Evolutionary conservation across 2,329 filamentous ascomycete genomes (phyloP).

Genomic region (Xylariomycetidae sp.): DNA sequence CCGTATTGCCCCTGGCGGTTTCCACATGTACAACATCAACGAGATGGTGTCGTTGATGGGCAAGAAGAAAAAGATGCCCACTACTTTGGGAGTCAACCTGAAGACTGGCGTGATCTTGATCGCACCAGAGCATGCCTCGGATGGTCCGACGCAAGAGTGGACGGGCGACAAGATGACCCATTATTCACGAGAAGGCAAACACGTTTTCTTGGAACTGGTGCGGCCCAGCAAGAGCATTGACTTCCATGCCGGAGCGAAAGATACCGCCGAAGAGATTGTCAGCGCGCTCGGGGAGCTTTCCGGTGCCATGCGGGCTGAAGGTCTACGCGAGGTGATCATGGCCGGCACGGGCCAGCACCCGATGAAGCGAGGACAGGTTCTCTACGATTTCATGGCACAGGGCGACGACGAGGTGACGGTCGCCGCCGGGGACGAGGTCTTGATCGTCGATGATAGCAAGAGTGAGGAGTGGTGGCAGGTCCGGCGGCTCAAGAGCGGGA

Average conservation of each 20-base stretch:
- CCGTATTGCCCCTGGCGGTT: slow-evolving; percentile 66
- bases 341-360: slow-evolving; percentile 62
- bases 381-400: slow-evolving; percentile 96
- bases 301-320: slow-evolving; percentile 76
- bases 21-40: slow-evolving; percentile 93
- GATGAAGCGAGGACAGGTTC: slow-evolving; percentile 76
- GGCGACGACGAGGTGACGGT: slow-evolving; percentile 96
- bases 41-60: slow-evolving; percentile 97
- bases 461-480: slow-evolving; percentile 99
- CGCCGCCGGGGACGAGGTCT: slow-evolving; percentile 79
- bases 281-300: slow-evolving; percentile 81
- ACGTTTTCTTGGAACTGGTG: slow-evolving; percentile 91
- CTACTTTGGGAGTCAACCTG: slow-evolving; percentile 90
- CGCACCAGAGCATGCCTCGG: slow-evolving; percentile 74
- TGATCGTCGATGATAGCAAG: slow-evolving; percentile 81
- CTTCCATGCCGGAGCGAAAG: slow-evolving; percentile 94
- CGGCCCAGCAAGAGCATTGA: slow-evolving; percentile 91
- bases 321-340: slow-evolving; percentile 77
- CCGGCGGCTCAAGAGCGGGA: slow-evolving; percentile 79
- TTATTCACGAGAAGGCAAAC: slow-evolving; percentile 96
- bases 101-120: slow-evolving; percentile 85
- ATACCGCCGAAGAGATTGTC: slow-evolving; percentile 92
- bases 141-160: slow-evolving; percentile 88
- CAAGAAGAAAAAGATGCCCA: slow-evolving; percentile 96
- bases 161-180: slow-evolving; percentile 91